A percentile compares a stretch with the other conserved stretches of the same genome.
Conservation (phyloP, 257 asterid genomes). For the Fraxinus americana region DNA sequence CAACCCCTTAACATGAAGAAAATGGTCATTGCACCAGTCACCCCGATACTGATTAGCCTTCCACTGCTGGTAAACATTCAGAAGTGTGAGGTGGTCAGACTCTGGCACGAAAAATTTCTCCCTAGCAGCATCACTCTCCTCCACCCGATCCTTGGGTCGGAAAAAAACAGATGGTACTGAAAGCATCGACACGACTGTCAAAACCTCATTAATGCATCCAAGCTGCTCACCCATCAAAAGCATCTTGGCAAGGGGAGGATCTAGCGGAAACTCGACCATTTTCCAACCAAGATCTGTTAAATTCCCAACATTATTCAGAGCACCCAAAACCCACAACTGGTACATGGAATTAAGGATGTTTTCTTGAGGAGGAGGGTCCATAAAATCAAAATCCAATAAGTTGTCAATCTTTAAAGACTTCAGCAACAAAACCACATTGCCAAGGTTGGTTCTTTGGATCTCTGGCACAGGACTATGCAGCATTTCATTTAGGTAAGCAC, state of each 20-base stretch:
- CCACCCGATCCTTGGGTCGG: slow-evolving; percentile 91
- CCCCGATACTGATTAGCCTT: slow-evolving; percentile 78
- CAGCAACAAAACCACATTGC: slow-evolving; percentile 88
- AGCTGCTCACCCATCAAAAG: slow-evolving; percentile 84
- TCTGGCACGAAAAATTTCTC: slow-evolving; percentile 95
- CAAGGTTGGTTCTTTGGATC: slow-evolving; percentile 93
- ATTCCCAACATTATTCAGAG: slow-evolving; percentile 82
- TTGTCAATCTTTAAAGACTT: slow-evolving; percentile 83
- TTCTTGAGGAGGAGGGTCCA: slow-evolving; percentile 99
- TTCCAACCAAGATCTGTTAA: slow-evolving; percentile 89
- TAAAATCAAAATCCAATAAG: slow-evolving; percentile 82
- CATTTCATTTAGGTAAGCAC: slow-evolving; percentile 84
- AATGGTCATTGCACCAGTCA: slow-evolving; percentile 97
- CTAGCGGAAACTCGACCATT: slow-evolving; percentile 98
- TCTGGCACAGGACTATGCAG: slow-evolving; percentile 93
- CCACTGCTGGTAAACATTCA: slow-evolving; percentile 90
- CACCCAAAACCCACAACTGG: slow-evolving; percentile 96
- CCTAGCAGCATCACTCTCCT: slow-evolving; percentile 95
- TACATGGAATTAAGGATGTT: slow-evolving; percentile 93
- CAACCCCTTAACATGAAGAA: slow-evolving; percentile 81
- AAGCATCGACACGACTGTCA: slow-evolving; percentile 94
- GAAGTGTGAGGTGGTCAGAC: slow-evolving; percentile 86
- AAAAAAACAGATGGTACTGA: slow-evolving; percentile 95
- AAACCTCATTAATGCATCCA: slow-evolving; percentile 76
- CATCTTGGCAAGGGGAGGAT: slow-evolving; percentile 98